Evolutionary conservation across 2,329 filamentous ascomycete genomes (phyloP), one percentile per base, ranked within the genome.

Genomic region (Rhinocladiella similis): DNA sequence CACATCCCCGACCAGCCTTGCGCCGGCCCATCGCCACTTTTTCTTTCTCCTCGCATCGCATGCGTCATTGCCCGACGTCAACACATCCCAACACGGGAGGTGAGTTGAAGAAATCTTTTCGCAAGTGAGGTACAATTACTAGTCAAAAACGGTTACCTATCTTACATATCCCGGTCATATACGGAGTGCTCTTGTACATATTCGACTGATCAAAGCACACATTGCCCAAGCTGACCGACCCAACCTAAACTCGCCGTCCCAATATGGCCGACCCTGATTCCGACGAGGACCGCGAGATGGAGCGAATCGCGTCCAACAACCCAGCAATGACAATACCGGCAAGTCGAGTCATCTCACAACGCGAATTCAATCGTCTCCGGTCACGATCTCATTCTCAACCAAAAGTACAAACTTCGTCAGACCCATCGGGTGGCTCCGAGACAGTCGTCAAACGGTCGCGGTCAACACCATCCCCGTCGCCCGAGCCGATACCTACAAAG

Each of bases 401-500:
- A 2, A 33, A 18, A 29, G 20, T 20, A 10, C n/a, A 27, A 10
- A 16, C n/a, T 12, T 14, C 42, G n/a, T 56, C 53, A 9, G 41
- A 56, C 33, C 47, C 38, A 1, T 36, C 50, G 13, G 55, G 55
- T 7, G 54, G 39, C 25, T 39, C 19, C 14, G 42, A 54, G 16
- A 52, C 46, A 9, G 16, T 38, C 29, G 49, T 49, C 35, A 41
- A 33, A 36, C 20, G 33, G 18, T 33, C 29, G 29, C 6, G 29
- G 10, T 33, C 29, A 33, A 2, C 29, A 33, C 29, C 29, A 12
- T 10, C 29, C 10, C 29, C 29, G 29, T 38, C 29, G 13, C 19
- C 41, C 9, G 25, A 18, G 3, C 10, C 42, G 3, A 16, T 43
- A 20, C 51, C 47, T n/a, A 56, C 78, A 12, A 70, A 72, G 57